Percentiles rank a stretch among this genome's conserved stretches.
phyloP scores from a whole-genome alignment of 805 yeast genomes.

The Saturnispora bothae region DNA sequence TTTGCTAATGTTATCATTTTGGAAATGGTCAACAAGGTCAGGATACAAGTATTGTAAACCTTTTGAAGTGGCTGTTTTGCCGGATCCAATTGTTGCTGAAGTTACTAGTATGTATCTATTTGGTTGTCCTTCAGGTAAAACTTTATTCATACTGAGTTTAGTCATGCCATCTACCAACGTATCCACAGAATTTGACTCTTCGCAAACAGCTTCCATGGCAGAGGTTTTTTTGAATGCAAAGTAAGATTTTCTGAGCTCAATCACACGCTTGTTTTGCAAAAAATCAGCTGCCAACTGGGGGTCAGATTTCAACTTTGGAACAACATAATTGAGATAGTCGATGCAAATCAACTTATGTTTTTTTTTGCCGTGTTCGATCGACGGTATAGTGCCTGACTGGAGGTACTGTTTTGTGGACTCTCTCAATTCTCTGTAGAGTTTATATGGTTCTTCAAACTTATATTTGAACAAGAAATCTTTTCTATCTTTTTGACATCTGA shows the following conservation, averaged over 20 bases:
- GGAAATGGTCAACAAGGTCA: conserved; percentile 56
- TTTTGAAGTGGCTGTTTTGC: conserved; percentile 75
- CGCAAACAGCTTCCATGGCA: conserved; percentile 47
- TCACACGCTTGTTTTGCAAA: conserved; percentile 55
- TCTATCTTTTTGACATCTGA: conserved; percentile 42
- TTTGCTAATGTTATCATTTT: conserved; percentile 63
- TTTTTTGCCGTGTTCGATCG: conserved; percentile 28
- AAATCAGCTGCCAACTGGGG: conserved; percentile 38
- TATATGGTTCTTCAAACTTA: conserved; percentile 91
- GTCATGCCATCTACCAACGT: conserved; percentile 21
- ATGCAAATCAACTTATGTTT: conserved; percentile 48
- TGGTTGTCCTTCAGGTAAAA: conserved; percentile 9
- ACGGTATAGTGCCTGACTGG: conserved; percentile 24
- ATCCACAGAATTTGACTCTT: conserved; percentile 28
- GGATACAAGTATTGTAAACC: conserved; percentile 48
- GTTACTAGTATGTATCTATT: conserved; percentile 57
- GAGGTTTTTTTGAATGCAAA: conserved; percentile 40
- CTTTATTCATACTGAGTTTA: conserved; percentile 9
- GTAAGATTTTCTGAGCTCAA: conserved; percentile 59
- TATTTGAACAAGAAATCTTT: conserved; percentile 74
- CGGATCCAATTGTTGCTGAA: conserved; percentile 88
- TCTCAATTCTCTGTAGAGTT: conserved; percentile 82
- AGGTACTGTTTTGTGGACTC: conserved; percentile 67
- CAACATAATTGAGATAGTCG: conserved; percentile 60
- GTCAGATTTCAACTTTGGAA: conserved; percentile 41